A percentile compares a stretch with the other conserved stretches of the same genome.
These are phyloP conservation scores for Prinsepia uniflora DNA, from an alignment of 306 rosid species.

Conservation along the genomic window DNA sequence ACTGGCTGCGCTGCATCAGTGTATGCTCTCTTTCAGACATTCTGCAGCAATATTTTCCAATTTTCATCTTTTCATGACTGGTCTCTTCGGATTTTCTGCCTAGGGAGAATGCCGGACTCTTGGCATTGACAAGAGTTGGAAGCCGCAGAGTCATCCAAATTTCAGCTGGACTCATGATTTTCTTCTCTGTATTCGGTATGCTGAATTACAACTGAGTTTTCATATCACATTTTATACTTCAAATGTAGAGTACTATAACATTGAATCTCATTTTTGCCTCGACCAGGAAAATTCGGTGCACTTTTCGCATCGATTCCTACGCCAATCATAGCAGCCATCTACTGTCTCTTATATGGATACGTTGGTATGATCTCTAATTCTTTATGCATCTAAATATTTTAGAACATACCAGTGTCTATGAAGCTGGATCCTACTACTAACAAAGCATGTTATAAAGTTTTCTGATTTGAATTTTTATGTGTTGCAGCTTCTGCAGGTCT, in stretches of 20 bases:
- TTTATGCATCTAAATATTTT: not conserved
- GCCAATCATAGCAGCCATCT: constrained; percentile 75
- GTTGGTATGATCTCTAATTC: constrained; percentile 47
- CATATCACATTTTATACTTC: not conserved
- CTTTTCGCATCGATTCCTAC: constrained; percentile 68
- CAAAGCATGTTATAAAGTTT: too few relatives aligned
- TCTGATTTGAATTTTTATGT: not conserved
- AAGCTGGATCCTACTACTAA: too few relatives aligned
- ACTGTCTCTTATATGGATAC: constrained; percentile 69
- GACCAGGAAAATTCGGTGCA: constrained; percentile 81
- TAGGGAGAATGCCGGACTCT: constrained; percentile 74
- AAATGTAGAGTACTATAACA: not conserved
- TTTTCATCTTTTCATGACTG: not conserved
- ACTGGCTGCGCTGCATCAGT: constrained; percentile 72
- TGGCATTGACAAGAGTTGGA: constrained; percentile 80
- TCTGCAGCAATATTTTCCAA: not conserved
- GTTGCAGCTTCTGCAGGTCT: constrained; percentile 79
- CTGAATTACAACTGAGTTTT: constrained; percentile 2
- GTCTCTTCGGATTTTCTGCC: not conserved
- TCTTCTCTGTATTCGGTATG: constrained; percentile 77
- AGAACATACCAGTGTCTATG: not conserved
- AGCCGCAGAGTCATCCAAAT: constrained; percentile 88
- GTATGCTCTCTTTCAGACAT: constrained; percentile 17
- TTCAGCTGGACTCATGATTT: constrained; percentile 81
- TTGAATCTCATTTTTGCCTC: not conserved